A percentile compares a stretch with the other conserved stretches of the same genome.
These are phyloP conservation scores for Aspergillus arachidicola DNA, from an alignment of 2,329 filamentous ascomycete species.

Conservation along the genomic window DNA sequence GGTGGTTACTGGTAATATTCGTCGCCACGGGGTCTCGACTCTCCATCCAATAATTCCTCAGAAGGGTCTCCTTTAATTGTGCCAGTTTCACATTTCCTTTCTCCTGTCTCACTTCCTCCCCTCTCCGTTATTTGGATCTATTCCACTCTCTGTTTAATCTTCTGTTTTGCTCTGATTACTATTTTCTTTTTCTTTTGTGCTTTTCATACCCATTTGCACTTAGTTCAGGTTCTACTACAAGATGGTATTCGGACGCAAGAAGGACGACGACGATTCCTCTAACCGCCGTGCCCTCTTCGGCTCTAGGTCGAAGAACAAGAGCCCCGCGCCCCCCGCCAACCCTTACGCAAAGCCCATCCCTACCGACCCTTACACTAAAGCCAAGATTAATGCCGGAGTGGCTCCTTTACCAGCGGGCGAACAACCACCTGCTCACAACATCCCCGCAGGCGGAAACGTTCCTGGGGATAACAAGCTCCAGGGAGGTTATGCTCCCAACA, in stretches of 20 bases:
- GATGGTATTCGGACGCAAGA: slow-evolving; percentile 51
- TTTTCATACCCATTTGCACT: neutral
- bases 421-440: slow-evolving; percentile 28
- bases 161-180: neutral
- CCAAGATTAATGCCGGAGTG: slow-evolving; percentile 48
- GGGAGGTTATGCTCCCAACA: slow-evolving; percentile 43
- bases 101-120: slow-evolving; percentile 10
- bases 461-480: slow-evolving; percentile 38
- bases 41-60: slow-evolving; percentile 20
- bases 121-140: slow-evolving; percentile 3
- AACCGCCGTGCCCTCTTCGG: slow-evolving; percentile 63
- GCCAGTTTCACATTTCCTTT: slow-evolving; percentile 15
- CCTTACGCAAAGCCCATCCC: slow-evolving; percentile 59
- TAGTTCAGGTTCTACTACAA: slow-evolving; percentile 4
- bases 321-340: slow-evolving; percentile 53
- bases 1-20: slow-evolving; percentile 19
- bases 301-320: slow-evolving; percentile 57
- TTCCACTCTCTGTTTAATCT: neutral
- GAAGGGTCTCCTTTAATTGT: slow-evolving; percentile 30
- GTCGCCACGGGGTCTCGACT: slow-evolving; percentile 16
- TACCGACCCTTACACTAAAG: slow-evolving; percentile 58
- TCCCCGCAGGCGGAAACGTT: slow-evolving; percentile 31
- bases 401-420: slow-evolving; percentile 37
- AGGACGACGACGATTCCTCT: slow-evolving; percentile 54
- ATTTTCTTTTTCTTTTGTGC: neutral